phyloP scores from a whole-genome alignment of 495 filamentous ascomycete species.

The Rhizodiscina lignyota region DNA sequence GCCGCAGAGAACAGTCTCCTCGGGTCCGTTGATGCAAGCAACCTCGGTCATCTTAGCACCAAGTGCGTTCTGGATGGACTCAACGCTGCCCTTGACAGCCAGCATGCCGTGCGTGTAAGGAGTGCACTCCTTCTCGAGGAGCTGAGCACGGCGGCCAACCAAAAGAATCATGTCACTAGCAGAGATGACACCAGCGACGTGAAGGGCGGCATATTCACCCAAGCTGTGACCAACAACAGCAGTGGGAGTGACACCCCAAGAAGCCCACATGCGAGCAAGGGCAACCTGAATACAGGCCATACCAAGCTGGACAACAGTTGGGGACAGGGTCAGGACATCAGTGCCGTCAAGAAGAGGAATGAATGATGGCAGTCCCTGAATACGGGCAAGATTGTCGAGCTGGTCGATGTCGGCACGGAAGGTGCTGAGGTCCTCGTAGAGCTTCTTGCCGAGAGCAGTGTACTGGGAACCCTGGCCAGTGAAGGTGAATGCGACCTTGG shows the following conservation, averaged over 20 bases:
- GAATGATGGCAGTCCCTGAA: conserved; percentile 57
- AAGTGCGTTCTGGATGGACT: conserved; percentile 20
- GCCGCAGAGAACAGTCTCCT: conserved; percentile 29
- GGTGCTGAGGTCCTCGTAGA: conserved; percentile 45
- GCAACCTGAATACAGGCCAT: conserved; percentile 74
- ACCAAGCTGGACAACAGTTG: conserved; percentile 63
- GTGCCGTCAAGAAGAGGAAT: conserved; percentile 48
- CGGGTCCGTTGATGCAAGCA: conserved; percentile 29
- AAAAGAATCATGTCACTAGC: conserved; percentile 67
- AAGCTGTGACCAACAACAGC: conserved; percentile 75
- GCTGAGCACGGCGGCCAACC: conserved; percentile 57
- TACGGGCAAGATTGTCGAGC: conserved; percentile 47
- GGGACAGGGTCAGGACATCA: conserved; percentile 43
- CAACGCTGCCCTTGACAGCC: conserved; percentile 26
- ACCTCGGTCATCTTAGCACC: conserved; percentile 27
- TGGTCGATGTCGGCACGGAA: conserved; percentile 58
- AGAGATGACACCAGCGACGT: conserved; percentile 64
- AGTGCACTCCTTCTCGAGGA: conserved; percentile 58
- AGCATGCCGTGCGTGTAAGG: conserved; percentile 49
- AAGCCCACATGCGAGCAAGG: conserved; percentile 60
- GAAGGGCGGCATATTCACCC: conserved; percentile 77
- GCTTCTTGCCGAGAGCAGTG: conserved; percentile 51
- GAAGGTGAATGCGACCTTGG: conserved; percentile 34
- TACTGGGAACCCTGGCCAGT: conserved; percentile 36
- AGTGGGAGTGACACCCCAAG: conserved; percentile 59